Percentiles rank a stretch among this genome's conserved stretches.
These are phyloP conservation scores for Ensete ventricosum DNA, from an alignment of 176 grass and related monocot genomes.

Conservation along the genomic window DNA sequence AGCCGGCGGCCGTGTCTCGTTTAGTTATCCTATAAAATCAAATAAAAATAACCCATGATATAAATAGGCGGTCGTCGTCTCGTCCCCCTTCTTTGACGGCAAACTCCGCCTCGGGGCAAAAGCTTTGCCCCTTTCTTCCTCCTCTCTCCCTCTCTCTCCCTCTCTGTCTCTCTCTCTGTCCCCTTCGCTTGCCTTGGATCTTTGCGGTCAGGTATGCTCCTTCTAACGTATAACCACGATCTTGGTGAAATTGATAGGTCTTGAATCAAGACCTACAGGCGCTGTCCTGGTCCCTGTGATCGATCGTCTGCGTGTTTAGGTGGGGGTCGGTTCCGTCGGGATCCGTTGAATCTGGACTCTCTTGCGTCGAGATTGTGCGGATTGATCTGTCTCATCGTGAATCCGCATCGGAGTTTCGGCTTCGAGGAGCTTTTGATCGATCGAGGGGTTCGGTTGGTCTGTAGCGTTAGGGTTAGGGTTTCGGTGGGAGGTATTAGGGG, in stretches of 20 bases:
- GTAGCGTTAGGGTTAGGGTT: neutral
- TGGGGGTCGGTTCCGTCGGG: neutral
- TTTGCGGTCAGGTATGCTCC: neutral
- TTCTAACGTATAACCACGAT: neutral
- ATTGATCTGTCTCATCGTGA: neutral
- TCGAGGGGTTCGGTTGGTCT: neutral
- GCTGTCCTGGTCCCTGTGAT: neutral
- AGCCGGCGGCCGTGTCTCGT: too few relatives aligned
- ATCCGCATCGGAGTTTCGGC: neutral
- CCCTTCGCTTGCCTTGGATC: neutral
- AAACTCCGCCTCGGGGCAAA: neutral
- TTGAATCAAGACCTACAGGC: neutral
- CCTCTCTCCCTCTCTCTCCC: neutral
- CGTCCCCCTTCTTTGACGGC: constrained; percentile 8
- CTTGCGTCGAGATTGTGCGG: neutral
- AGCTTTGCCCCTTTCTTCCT: neutral
- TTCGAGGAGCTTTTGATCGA: neutral
- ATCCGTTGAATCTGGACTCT: neutral
- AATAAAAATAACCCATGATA: neutral
- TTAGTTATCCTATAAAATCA: neutral
- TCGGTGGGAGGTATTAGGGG: neutral
- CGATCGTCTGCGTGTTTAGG: too few relatives aligned
- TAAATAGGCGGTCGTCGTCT: neutral
- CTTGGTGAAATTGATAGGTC: neutral
- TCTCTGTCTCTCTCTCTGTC: too few relatives aligned